Evolutionary conservation across 352 stramenopile species (phyloP), one percentile per base, ranked within the genome.

Genomic region (Plasmopara halstedii): DNA sequence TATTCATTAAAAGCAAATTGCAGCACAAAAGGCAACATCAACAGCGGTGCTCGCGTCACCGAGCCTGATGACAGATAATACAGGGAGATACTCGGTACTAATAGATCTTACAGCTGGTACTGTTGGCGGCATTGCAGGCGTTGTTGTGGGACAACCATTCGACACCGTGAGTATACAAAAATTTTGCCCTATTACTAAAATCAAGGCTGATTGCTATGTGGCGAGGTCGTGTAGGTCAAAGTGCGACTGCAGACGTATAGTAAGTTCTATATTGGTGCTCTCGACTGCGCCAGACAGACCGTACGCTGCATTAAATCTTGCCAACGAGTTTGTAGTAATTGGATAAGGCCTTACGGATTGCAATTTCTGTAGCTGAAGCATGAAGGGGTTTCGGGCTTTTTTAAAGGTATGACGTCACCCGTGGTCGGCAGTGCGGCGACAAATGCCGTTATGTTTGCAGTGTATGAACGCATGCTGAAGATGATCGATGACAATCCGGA

Each of bases 371-470:
- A 69, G 60, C 42, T 53, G n/a, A 62, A 57, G 17, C 72, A 90
- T 69, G 82, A 94, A 70, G 79, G 82, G 3, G 56, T 68, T 32
- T 67, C 64, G 0, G 82, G 82, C 2, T 88, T 91, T 48, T 94
- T 91, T 70, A 94, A 91, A 50, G 82, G 82, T 34, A 75, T 94
- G 67, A 52, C 65, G 25, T 94, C 82, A 22, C 82, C 82, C 34
- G 64, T 94, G 10, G 68, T 94, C 29, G 78, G 79, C 31, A 94
- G 77, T 41, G 79, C 80, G 14, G 84, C 73, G 46, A 90, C 77
- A n/a, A 94, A 89, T 54, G 82, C 82, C 21, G 81, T 91, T 46
- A 83, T 94, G 70, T 94, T 94, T 55, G 76, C 77, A 8, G 66
- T 72, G 9, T 90, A 91, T 33, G 82, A 90, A 53, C 73, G 73